Evolutionary conservation across 1,284 basidiomycete species (phyloP), one percentile per base, ranked within the genome.

Genomic region (Trichosporon sp.): DNA sequence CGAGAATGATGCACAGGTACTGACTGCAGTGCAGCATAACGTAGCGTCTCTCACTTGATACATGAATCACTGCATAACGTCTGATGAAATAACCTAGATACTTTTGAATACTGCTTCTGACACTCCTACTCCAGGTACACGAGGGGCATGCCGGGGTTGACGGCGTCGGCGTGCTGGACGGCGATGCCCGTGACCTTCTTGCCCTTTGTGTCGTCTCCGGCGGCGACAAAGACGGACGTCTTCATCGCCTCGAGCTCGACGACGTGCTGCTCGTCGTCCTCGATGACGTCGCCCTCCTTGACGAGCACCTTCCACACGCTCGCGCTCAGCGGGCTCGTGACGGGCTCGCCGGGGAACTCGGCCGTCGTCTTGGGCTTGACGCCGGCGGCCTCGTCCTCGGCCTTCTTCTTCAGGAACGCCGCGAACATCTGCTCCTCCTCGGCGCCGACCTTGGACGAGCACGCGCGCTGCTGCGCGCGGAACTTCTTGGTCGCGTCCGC

Each of bases 171-270:
- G 42, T 76, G 70, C 65, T 69, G 65, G 27, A 73, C 75, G 8
- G 71, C 74, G 13, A 80, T 74, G 35, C 70, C 71, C 4, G 67
- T 64, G 11, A 80, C 77, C 34, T 65, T 74, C 62, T 74, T 72
- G 21, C 78, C 77, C 64, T 73, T 74, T 73, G 75, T 76, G 38
- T 67, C 73, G 1, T 76, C 74, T 12, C 78, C 78, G 2, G 78
- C 76, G 5, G 75, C 72, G 18, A 80, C 72, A 23, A 63, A 62
- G 3, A 76, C 75, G 38, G 67, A 75, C 68, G 76, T 90, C 81
- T 91, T 91, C 90, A 91, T 91, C 0, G 90, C 89, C 77, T 90
- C 89, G 18, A 91, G 83, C 69, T 73, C 72, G 25, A 90, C 83
- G 4, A 88, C 73, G 62, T 90, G 72, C 18, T 87, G 83, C 35